Base-by-base conservation (phyloP, 495 filamentous ascomycete species). In the Jackrogersella multiformis region DNA sequence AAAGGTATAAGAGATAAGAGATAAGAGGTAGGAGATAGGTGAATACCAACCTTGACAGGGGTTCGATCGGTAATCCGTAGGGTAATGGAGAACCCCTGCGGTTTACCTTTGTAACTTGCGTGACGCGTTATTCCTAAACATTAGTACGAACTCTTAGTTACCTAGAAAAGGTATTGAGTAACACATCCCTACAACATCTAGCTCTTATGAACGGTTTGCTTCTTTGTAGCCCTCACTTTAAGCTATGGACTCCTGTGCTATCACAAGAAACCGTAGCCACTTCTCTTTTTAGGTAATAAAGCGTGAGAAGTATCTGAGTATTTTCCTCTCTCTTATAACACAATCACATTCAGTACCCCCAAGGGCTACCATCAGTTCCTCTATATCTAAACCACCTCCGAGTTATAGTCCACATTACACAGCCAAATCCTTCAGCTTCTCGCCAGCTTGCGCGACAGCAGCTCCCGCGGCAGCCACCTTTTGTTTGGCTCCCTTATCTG, bases 341-440 rank as follows among this genome's bases (percentile, higher is more conserved):
- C n/a, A 15, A 38, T 32, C 12, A 16, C 18, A 26, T 7, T 16
- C 18, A 26, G 46, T n/a, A 28, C 34, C 21, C 44, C 44, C 51
- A 56, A 53, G 26, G 20, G 28, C 35, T 48, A 23, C 41, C 32
- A 46, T 12, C 39, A 30, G 45, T 32, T 41, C 51, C 24, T 16
- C 20, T 4, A 28, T 30, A 36, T 30, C 20, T 12, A 15, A 34
- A 8, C 39, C 23, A 28, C 21, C 30, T 16, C 35, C n/a, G n/a
- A n/a, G n/a, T n/a, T n/a, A n/a, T n/a, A n/a, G n/a, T n/a, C 23
- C n/a, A 13, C 15, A 36, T 53, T 66, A 72, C 30, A 72, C 70
- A 2, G 58, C 62, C 39, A 69, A 23, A 38, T 66, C 38, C 57
- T 72, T 72, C 10, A 72, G 39, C 57, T 69, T 69, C 53, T 72